Evolutionary conservation across 768 basidiomycete genomes (phyloP).

Genomic region (Psilocybe subaeruginosa): DNA sequence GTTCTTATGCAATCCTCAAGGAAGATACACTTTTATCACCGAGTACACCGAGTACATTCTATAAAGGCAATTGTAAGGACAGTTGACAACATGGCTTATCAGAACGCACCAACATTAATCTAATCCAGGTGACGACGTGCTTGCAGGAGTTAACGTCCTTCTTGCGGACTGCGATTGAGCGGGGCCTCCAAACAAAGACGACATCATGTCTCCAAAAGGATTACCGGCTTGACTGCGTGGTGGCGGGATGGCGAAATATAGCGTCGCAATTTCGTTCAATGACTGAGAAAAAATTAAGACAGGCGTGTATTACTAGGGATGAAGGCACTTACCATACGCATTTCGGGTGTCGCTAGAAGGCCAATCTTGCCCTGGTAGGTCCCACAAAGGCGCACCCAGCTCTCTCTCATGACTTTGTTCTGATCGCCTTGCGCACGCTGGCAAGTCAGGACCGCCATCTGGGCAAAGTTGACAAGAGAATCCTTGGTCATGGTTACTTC

Average conservation of each 20-base stretch:
- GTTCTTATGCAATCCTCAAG: slow-evolving; percentile 6
- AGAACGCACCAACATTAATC: slow-evolving; percentile 35
- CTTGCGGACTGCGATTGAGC: slow-evolving; percentile 39
- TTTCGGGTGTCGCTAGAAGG: slow-evolving; percentile 58
- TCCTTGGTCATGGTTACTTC: slow-evolving; percentile 81
- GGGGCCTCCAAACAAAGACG: slow-evolving; percentile 83
- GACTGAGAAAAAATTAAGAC: slow-evolving; percentile 40
- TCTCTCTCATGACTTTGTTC: slow-evolving; percentile 75
- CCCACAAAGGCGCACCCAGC: slow-evolving; percentile 83
- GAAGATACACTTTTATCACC: slow-evolving; percentile 9
- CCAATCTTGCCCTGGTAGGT: slow-evolving; percentile 81
- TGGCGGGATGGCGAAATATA: slow-evolving; percentile 89
- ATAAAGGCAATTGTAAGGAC: slow-evolving; percentile 3
- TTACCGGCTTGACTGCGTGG: slow-evolving; percentile 74
- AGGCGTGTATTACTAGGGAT: neutral
- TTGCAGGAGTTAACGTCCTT: slow-evolving; percentile 49
- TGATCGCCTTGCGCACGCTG: slow-evolving; percentile 84
- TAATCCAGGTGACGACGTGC: slow-evolving; percentile 39
- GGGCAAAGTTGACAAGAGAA: slow-evolving; percentile 82
- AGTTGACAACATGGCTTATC: slow-evolving; percentile 3
- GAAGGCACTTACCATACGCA: slow-evolving; percentile 56
- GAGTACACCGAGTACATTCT: slow-evolving; percentile 5
- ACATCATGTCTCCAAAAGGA: slow-evolving; percentile 88
- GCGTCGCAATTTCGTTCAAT: slow-evolving; percentile 65
- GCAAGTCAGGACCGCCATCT: slow-evolving; percentile 86